Evolutionary conservation across 2,329 filamentous ascomycete genomes (phyloP), one percentile per base, ranked within the genome.

Genomic region (Penicillium freii): DNA sequence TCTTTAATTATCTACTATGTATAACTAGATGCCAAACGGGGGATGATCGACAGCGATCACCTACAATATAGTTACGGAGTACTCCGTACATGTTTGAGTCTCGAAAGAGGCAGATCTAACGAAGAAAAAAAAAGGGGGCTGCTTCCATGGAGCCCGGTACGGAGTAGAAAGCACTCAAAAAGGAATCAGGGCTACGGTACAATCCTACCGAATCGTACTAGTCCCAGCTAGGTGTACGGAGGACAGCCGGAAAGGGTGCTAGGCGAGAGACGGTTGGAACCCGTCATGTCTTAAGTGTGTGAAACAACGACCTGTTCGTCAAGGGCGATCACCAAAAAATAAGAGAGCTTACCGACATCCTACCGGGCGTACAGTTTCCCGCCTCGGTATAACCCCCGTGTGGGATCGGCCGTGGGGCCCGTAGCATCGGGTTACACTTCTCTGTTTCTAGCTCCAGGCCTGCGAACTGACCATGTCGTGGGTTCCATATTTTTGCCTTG

Each of bases 241-340:
- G 19, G 4, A 19, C 19, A 11, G 19, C n/a, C 42, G 15, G 29
- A 34, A 53, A 23, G 17, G 8, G n/a, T 15, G 4, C 19, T 36
- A 33, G 19, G 36, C 34, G 11, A 43, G 50, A 29, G 51, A 47
- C 34, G 36, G 38, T 57, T 36, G 13, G 42, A 34, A 57, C 9
- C 52, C 29, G 54, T 36, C 36, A 53, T n/a, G 21, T 36, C 36
- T 49, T 49, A 13, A 49, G n/a, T 31, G 44, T 45, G 50, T 52
- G 63, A 66, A 64, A 66, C 64, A 66, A 53, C 59, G 61, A 62
- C 58, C 60, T 55, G 65, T 65, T 57, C 54, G 43, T 57, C 42
- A 23, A 47, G 19, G 19, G 38, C 52, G 36, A 50, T 45, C 40
- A 38, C 33, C 8, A 36, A n/a, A 8, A 17, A 51, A 51, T 51